These are phyloP conservation scores for Ganoderma leucocontextum DNA, from an alignment of 1,284 basidiomycete genomes.

Conservation along the genomic window DNA sequence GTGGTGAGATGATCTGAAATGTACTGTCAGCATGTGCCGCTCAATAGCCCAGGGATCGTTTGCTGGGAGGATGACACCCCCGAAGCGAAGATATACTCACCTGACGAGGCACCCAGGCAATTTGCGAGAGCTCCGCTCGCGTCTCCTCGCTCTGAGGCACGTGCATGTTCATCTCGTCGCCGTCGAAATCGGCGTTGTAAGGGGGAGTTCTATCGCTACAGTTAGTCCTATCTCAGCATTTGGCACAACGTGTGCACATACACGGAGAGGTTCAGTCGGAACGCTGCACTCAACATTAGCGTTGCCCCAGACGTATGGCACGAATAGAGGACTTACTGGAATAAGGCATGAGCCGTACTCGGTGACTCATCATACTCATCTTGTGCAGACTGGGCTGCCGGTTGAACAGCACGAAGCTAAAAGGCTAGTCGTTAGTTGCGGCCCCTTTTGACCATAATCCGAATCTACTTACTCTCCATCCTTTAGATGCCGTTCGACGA, in stretches of 20 bases:
- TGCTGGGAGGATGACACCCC: not conserved
- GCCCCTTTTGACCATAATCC: not conserved
- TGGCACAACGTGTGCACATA: constrained; percentile 53
- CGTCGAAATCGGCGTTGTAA: constrained; percentile 98
- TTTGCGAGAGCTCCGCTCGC: constrained; percentile 96
- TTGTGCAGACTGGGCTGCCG: constrained; percentile 99
- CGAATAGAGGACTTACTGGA: constrained; percentile 78
- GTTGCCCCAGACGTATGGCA: constrained; percentile 3
- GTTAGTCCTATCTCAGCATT: constrained; percentile 23
- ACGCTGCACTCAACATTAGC: constrained; percentile 65
- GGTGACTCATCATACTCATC: constrained; percentile 99
- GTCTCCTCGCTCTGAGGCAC: constrained; percentile 99
- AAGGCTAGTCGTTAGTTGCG: constrained; percentile 2
- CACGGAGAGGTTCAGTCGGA: constrained; percentile 97
- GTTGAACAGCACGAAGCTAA: constrained; percentile 94
- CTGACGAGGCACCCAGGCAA: constrained; percentile 99
- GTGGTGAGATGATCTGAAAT: constrained; percentile 95
- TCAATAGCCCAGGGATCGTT: not conserved
- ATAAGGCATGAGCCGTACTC: constrained; percentile 97
- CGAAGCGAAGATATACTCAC: constrained; percentile 45
- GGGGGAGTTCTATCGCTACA: constrained; percentile 73
- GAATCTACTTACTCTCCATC: constrained; percentile 88
- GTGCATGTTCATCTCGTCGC: constrained; percentile 99
- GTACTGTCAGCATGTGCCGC: not conserved
- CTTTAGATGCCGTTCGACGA: constrained; percentile 97